Conservation (phyloP, 2,329 filamentous ascomycete genomes). For the Aspergillus brasiliensis region DNA sequence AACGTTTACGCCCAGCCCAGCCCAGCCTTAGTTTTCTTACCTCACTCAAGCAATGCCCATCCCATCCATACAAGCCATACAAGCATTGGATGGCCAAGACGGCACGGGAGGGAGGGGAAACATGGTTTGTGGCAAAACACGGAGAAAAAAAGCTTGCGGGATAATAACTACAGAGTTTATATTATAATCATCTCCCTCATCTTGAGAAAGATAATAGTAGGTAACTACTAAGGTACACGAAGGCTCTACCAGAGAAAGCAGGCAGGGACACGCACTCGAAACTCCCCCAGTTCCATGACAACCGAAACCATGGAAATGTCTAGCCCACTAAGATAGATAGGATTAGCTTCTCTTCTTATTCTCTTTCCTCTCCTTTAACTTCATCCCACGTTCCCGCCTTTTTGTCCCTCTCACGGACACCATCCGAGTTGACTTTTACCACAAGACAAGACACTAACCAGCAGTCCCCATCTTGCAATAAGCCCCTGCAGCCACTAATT, state of each 20-base stretch:
- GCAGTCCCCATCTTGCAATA: conserved; percentile 11
- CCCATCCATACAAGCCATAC: too few species aligned
- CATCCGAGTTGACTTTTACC: not conserved
- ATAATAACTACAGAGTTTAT: not conserved
- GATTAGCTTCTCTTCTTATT: not conserved
- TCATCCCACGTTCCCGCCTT: not conserved
- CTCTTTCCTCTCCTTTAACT: not conserved
- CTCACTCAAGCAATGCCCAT: too few species aligned
- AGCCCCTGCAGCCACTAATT: conserved; percentile 1
- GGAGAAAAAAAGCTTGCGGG: too few species aligned
- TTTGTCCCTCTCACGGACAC: not conserved
- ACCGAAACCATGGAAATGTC: not conserved
- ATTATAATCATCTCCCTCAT: not conserved
- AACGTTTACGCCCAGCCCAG: not conserved
- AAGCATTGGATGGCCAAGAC: too few species aligned
- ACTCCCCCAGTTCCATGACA: not conserved
- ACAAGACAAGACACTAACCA: conserved; percentile 14
- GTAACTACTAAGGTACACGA: too few species aligned
- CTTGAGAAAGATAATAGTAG: too few species aligned
- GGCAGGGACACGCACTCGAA: not conserved
- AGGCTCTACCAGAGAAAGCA: too few species aligned
- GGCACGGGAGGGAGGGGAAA: too few species aligned
- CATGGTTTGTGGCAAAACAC: too few species aligned
- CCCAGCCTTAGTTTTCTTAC: too few species aligned
- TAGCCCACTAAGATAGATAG: not conserved